Conservation (phyloP, 305 asterid species). For the Stenogyne calaminthoides region DNA sequence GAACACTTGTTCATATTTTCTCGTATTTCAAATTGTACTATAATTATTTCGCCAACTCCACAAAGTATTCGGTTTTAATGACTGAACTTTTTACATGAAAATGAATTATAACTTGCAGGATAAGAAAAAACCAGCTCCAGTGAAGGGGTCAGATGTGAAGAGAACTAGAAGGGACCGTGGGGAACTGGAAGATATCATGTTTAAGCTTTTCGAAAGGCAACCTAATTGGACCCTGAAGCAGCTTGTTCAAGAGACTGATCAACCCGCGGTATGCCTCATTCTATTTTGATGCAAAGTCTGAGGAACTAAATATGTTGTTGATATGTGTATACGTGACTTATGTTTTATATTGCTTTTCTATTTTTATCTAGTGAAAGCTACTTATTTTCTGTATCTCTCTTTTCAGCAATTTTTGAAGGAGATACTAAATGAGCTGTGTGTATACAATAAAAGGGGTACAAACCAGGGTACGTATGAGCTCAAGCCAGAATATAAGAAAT, state of each 20-base stretch:
- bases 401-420: slow-evolving; percentile 83
- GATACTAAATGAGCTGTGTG: slow-evolving; percentile 80
- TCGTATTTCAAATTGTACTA: slow-evolving; percentile 21
- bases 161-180: slow-evolving; percentile 87
- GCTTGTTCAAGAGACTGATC: slow-evolving; percentile 84
- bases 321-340: slow-evolving; percentile 6
- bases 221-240: slow-evolving; percentile 86
- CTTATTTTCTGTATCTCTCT: slow-evolving; percentile 13
- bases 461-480: slow-evolving; percentile 91
- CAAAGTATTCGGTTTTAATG: no score
- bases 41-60: neutral
- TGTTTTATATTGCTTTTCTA: neutral
- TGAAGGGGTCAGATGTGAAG: slow-evolving; percentile 69
- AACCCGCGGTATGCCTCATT: slow-evolving; percentile 66
- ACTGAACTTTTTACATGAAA: neutral
- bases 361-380: neutral
- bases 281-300: slow-evolving; percentile 22
- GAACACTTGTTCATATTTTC: neutral
- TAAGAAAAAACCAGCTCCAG: slow-evolving; percentile 73
- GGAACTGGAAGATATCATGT: slow-evolving; percentile 85
- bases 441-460: slow-evolving; percentile 83
- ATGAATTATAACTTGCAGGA: slow-evolving; percentile 50
- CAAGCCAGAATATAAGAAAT: slow-evolving; percentile 81
- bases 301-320: neutral
- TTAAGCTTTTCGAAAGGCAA: slow-evolving; percentile 80